Evolutionary conservation across 208 protist genomes (phyloP).

Genomic region (Trypanosoma melophagium): DNA sequence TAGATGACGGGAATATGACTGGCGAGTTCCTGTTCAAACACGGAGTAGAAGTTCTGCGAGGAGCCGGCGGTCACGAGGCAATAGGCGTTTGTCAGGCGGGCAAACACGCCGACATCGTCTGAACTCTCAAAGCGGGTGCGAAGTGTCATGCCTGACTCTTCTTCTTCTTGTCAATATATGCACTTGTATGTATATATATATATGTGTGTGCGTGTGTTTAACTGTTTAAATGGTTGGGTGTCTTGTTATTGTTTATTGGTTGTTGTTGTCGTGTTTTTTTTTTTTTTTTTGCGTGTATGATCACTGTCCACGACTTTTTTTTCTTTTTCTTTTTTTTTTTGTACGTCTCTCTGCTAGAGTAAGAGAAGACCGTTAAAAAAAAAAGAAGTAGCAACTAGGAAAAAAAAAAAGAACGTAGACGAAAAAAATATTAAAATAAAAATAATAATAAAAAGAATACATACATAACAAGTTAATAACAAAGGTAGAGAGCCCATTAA

Average conservation of each 20-base stretch:
- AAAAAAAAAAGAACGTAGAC: slow-evolving; percentile 2
- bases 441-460: too few species aligned
- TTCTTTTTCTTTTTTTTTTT: not conserved
- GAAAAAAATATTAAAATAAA: too few species aligned
- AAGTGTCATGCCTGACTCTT: slow-evolving; percentile 65
- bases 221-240: too few species aligned
- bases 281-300: not conserved
- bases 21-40: slow-evolving; percentile 98
- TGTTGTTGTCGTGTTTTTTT: too few species aligned
- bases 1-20: slow-evolving; percentile 99
- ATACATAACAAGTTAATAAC: too few species aligned
- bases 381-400: not conserved
- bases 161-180: slow-evolving; percentile 12
- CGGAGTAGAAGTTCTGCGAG: slow-evolving; percentile 98
- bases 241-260: too few species aligned
- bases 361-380: too few species aligned
- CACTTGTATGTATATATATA: slow-evolving; percentile 9
- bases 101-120: slow-evolving; percentile 99
- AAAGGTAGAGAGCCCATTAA: too few species aligned
- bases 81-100: slow-evolving; percentile 99
- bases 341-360: too few species aligned
- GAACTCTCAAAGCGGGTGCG: slow-evolving; percentile 98
- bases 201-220: not conserved
- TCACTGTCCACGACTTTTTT: not conserved
- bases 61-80: slow-evolving; percentile 97